These are phyloP conservation scores for Volvariella volvacea DNA, from an alignment of 1,284 basidiomycete species.

Conservation along the genomic window DNA sequence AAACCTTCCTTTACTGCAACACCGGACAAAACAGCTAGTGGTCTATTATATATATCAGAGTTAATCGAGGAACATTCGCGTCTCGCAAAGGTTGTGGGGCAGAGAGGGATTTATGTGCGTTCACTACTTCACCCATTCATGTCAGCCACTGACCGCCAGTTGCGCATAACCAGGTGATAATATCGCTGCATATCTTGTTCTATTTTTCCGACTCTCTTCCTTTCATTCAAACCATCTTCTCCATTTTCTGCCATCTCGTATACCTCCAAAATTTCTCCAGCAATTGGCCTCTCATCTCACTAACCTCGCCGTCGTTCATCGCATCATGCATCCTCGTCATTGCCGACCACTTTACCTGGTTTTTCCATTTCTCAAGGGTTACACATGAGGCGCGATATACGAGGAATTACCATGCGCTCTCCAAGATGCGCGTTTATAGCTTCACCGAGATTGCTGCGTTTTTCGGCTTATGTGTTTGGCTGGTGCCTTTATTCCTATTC, in stretches of 20 bases:
- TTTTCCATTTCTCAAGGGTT: slow-evolving; percentile 81
- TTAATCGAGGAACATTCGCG: slow-evolving; percentile 90
- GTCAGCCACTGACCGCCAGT: background rate
- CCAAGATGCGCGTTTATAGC: slow-evolving; percentile 36
- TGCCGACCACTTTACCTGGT: slow-evolving; percentile 89
- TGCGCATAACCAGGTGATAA: slow-evolving; percentile 54
- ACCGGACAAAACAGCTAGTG: slow-evolving; percentile 66
- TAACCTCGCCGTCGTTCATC: slow-evolving; percentile 78
- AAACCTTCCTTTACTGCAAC: slow-evolving; percentile 10
- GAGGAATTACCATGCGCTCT: slow-evolving; percentile 27
- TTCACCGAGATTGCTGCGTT: slow-evolving; percentile 91
- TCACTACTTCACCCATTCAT: background rate
- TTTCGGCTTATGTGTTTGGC: slow-evolving; percentile 91
- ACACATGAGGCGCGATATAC: slow-evolving; percentile 47
- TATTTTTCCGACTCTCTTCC: slow-evolving; percentile 80
- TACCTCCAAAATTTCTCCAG: slow-evolving; percentile 89
- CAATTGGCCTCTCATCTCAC: slow-evolving; percentile 86
- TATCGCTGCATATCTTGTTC: slow-evolving; percentile 70
- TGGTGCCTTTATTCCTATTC: slow-evolving; percentile 86
- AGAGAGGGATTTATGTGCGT: slow-evolving; percentile 81
- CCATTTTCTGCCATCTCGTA: slow-evolving; percentile 75
- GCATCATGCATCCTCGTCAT: slow-evolving; percentile 80
- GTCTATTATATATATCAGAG: slow-evolving; percentile 88
- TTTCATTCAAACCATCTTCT: slow-evolving; percentile 66
- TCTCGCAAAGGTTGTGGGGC: slow-evolving; percentile 72